Conservation (phyloP, 305 asterid genomes). For the Andrographis paniculata region DNA sequence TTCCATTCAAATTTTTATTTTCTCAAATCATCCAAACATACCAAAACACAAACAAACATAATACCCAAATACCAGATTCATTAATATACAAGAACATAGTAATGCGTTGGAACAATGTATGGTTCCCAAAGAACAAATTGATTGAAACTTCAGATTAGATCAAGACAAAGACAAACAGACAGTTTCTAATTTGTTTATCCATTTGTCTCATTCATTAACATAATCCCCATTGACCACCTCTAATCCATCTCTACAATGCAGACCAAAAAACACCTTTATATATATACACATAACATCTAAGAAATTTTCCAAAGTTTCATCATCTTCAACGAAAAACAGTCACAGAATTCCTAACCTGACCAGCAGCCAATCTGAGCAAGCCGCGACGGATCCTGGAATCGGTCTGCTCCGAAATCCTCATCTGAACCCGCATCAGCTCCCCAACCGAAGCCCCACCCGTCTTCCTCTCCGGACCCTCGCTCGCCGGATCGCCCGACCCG, state of each 20-base stretch:
- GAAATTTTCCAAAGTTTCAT: background rate
- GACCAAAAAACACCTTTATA: background rate
- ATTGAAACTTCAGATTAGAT: too few species aligned
- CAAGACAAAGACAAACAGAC: too few species aligned
- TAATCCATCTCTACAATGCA: too few species aligned
- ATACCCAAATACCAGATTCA: too few species aligned
- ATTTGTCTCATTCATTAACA: background rate
- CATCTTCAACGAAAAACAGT: background rate
- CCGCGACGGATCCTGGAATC: conserved; percentile 81
- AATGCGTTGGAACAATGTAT: too few species aligned
- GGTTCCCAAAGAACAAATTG: background rate
- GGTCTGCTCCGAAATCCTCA: conserved; percentile 69
- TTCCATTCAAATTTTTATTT: too few species aligned
- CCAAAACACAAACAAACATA: too few species aligned
- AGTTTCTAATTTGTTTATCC: background rate
- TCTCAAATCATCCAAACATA: too few species aligned
- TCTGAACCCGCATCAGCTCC: conserved; percentile 77
- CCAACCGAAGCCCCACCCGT: conserved; percentile 31
- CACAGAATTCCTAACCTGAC: conserved; percentile 45
- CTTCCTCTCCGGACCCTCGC: conserved; percentile 19
- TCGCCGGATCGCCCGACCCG: conserved; percentile 19
- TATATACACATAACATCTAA: conserved; percentile 4
- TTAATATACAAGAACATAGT: too few species aligned
- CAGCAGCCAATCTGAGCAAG: conserved; percentile 75
- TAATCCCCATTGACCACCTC: too few species aligned